Conservation (phyloP, 1,284 basidiomycete genomes). For the Phylloboletellus chloephorus region DNA sequence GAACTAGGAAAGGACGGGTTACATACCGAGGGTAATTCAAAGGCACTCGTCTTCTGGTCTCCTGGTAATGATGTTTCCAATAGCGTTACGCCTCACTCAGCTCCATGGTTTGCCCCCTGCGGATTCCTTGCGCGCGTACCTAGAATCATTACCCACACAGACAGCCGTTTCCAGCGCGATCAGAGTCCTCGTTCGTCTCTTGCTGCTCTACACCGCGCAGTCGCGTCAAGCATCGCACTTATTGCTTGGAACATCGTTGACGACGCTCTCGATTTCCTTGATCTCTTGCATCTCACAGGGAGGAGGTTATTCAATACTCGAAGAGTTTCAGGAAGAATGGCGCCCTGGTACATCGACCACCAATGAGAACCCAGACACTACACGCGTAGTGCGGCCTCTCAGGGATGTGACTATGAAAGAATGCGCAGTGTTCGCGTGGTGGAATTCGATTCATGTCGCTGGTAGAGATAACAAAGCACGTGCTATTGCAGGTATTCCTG, state of each 20-base stretch:
- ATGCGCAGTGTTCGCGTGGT: slow-evolving; percentile 73
- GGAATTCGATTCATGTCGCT: slow-evolving; percentile 51
- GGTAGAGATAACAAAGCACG: slow-evolving; percentile 47
- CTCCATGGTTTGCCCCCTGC: slow-evolving; percentile 33
- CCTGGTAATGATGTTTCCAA: slow-evolving; percentile 15
- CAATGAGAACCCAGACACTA: slow-evolving; percentile 7
- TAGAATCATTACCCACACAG: slow-evolving; percentile 69
- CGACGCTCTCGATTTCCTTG: slow-evolving; percentile 72
- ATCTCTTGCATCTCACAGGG: slow-evolving; percentile 76
- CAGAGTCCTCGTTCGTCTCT: slow-evolving; percentile 58
- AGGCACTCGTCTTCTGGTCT: neutral
- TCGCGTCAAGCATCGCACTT: slow-evolving; percentile 65
- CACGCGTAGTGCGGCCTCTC: slow-evolving; percentile 68
- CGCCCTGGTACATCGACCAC: slow-evolving; percentile 16
- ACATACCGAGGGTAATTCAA: slow-evolving; percentile 24
- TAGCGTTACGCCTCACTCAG: slow-evolving; percentile 30
- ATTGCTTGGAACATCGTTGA: slow-evolving; percentile 76
- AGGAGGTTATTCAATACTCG: slow-evolving; percentile 70
- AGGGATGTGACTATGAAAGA: slow-evolving; percentile 79
- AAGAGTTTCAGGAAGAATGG: slow-evolving; percentile 71
- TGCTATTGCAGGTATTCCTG: slow-evolving; percentile 58
- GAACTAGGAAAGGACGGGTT: slow-evolving; percentile 50
- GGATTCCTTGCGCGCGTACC: slow-evolving; percentile 50
- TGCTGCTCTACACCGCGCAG: slow-evolving; percentile 64
- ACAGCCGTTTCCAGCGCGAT: slow-evolving; percentile 67